Conservation (phyloP, 1,139 yeast species). For the Pichia terricola region DNA sequence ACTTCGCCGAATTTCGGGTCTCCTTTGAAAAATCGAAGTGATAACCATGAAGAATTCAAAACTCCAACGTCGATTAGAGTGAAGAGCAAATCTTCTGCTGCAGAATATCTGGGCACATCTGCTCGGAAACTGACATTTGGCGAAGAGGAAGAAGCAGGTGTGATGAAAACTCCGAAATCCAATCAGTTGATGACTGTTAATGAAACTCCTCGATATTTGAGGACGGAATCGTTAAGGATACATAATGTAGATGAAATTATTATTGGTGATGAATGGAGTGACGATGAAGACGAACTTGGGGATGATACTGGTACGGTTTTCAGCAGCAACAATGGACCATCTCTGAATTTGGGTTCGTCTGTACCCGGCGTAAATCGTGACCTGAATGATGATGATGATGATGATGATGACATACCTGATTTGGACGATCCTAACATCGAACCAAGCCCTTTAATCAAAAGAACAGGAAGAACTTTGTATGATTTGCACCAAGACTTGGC, state of each 20-base stretch:
- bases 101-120: background rate
- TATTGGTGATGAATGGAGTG: slow-evolving; percentile 11
- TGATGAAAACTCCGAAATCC: slow-evolving; percentile 3
- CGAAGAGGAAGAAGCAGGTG: background rate
- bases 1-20: slow-evolving; percentile 19
- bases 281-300: slow-evolving; percentile 3
- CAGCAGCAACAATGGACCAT: background rate
- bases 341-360: background rate
- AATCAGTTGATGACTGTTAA: background rate
- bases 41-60: slow-evolving; percentile 17
- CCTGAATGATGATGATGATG: background rate
- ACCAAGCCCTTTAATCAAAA: slow-evolving; percentile 25
- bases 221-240: slow-evolving; percentile 3
- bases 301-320: background rate
- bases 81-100: background rate
- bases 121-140: slow-evolving; percentile 4
- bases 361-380: background rate
- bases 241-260: slow-evolving; percentile 7
- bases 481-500: slow-evolving; percentile 28
- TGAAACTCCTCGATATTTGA: slow-evolving; percentile 15
- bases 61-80: slow-evolving; percentile 20
- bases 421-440: slow-evolving; percentile 11
- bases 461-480: slow-evolving; percentile 23
- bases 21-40: slow-evolving; percentile 19
- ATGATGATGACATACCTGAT: background rate